Evolutionary conservation across 495 filamentous ascomycete genomes (phyloP).

Genomic region (Trichoderma virens): DNA sequence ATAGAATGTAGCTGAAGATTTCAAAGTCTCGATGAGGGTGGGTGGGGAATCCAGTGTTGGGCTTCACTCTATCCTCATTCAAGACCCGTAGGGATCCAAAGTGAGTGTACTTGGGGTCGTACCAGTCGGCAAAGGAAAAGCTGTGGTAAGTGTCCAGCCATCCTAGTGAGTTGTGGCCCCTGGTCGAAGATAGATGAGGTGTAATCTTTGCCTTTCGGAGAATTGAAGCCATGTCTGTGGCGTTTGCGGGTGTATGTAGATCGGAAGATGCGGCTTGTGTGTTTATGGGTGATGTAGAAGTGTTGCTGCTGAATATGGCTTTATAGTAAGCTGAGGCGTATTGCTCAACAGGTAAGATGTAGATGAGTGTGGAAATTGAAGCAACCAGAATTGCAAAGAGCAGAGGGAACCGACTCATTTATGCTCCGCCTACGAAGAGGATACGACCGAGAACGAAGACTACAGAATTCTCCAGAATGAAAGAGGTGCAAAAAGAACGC

Average conservation of each 20-base stretch:
- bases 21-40: constrained; percentile 76
- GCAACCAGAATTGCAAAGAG: not conserved
- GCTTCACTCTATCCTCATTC: constrained; percentile 72
- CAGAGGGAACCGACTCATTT: not conserved
- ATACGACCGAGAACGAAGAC: not conserved
- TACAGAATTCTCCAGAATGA: not conserved
- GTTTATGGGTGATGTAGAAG: not conserved
- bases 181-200: constrained; percentile 49
- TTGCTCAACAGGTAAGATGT: not conserved
- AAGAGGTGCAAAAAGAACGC: not conserved
- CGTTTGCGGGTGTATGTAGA: constrained; percentile 16
- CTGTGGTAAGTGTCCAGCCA: constrained; percentile 84
- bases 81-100: constrained; percentile 70
- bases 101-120: constrained; percentile 52
- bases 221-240: constrained; percentile 43
- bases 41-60: constrained; percentile 64
- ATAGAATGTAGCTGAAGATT: constrained; percentile 77
- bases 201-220: constrained; percentile 57
- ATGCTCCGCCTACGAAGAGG: not conserved
- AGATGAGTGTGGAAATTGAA: constrained; percentile 4
- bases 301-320: not conserved
- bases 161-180: constrained; percentile 69
- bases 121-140: constrained; percentile 71
- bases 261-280: constrained; percentile 7
- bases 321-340: not conserved